These are phyloP conservation scores for Kurtzmaniella natalensis DNA, from an alignment of 1,139 yeast genomes.

Conservation along the genomic window DNA sequence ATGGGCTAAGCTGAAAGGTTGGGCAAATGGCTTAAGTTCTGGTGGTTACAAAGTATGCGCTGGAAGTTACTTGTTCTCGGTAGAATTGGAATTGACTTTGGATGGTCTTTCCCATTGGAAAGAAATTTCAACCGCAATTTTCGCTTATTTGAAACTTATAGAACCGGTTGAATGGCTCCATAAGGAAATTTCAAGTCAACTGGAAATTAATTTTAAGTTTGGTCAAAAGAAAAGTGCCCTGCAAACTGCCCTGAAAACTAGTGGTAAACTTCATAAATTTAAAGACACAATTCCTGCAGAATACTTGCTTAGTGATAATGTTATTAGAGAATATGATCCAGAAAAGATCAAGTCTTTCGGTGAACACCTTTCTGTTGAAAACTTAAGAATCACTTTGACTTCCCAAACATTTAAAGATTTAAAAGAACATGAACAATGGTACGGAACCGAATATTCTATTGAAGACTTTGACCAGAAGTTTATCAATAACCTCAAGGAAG, in stretches of 20 bases:
- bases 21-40: slow-evolving; percentile 77
- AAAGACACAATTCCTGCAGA: slow-evolving; percentile 56
- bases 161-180: slow-evolving; percentile 61
- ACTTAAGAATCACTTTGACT: slow-evolving; percentile 57
- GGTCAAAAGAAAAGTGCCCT: slow-evolving; percentile 64
- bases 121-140: slow-evolving; percentile 52
- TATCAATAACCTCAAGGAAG: slow-evolving; percentile 29
- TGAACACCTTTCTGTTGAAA: slow-evolving; percentile 48
- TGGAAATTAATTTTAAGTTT: slow-evolving; percentile 55
- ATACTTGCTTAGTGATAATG: slow-evolving; percentile 51
- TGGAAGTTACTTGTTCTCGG: slow-evolving; percentile 62
- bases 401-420: slow-evolving; percentile 40
- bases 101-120: slow-evolving; percentile 65
- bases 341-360: slow-evolving; percentile 49
- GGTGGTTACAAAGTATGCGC: slow-evolving; percentile 69
- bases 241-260: slow-evolving; percentile 51
- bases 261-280: slow-evolving; percentile 39
- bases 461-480: slow-evolving; percentile 25
- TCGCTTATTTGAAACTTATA: slow-evolving; percentile 69
- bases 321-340: slow-evolving; percentile 58
- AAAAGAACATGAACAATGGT: slow-evolving; percentile 68
- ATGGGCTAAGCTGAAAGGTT: slow-evolving; percentile 62
- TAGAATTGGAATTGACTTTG: slow-evolving; percentile 73
- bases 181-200: slow-evolving; percentile 45
- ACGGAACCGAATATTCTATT: slow-evolving; percentile 74